Evolutionary conservation across 2,329 filamentous ascomycete species (phyloP).

Genomic region (Setomelanomma holmii): DNA sequence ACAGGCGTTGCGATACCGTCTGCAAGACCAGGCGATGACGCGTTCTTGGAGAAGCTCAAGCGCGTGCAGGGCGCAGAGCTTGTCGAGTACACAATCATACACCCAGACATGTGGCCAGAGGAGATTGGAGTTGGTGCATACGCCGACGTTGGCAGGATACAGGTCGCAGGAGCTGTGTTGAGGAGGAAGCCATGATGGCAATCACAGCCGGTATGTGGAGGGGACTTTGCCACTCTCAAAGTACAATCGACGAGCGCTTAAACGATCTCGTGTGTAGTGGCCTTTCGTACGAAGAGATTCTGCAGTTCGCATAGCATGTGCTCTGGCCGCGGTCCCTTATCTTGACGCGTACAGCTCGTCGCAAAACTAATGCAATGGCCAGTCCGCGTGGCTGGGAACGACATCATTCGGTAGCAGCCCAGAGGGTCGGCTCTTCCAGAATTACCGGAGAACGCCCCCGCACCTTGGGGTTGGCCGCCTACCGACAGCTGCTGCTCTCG

Average conservation of each 20-base stretch:
- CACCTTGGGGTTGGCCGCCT: neutral
- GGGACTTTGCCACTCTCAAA: too few species aligned
- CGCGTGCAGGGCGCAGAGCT: constrained; percentile 16
- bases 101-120: constrained; percentile 36
- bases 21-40: constrained; percentile 21
- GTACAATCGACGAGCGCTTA: too few species aligned
- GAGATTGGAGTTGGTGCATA: constrained; percentile 31
- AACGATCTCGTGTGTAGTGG: too few species aligned
- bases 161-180: constrained; percentile 30
- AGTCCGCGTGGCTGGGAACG: neutral
- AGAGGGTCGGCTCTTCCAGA: neutral
- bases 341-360: neutral
- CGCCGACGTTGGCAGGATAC: constrained; percentile 32
- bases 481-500: neutral
- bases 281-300: too few species aligned
- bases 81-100: constrained; percentile 27
- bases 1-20: constrained; percentile 30
- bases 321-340: neutral
- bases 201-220: too few species aligned
- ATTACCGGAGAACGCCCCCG: neutral
- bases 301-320: neutral
- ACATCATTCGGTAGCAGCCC: neutral
- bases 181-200: neutral
- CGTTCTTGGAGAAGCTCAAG: constrained; percentile 25
- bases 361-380: neutral